These are phyloP conservation scores for Salix caprea DNA, from an alignment of 345 rosid genomes.

Conservation along the genomic window DNA sequence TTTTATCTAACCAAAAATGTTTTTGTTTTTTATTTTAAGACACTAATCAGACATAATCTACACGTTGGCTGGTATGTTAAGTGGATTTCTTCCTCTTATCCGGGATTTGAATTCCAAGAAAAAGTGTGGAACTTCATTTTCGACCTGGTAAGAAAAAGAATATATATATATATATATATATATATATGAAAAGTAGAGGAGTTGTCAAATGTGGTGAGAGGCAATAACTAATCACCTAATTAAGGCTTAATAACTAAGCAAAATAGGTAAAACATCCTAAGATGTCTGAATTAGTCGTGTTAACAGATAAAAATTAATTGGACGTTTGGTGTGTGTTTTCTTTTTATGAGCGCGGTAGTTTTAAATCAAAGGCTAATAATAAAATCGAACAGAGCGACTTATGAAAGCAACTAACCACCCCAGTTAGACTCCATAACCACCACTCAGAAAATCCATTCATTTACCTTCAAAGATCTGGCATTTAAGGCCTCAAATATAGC, in stretches of 20 bases:
- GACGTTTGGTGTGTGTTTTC: neutral
- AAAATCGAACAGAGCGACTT: slow-evolving; percentile 7
- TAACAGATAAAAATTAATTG: neutral
- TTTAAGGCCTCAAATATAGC: neutral
- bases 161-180: too few relatives aligned
- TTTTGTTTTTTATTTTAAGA: too few relatives aligned
- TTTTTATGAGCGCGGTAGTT: slow-evolving; percentile 43
- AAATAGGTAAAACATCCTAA: slow-evolving; percentile 13
- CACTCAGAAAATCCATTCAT: neutral
- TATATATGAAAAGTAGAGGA: neutral
- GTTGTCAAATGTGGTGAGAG: neutral
- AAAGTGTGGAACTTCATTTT: too few relatives aligned
- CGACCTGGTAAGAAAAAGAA: too few relatives aligned
- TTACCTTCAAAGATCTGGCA: neutral
- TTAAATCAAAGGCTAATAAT: slow-evolving; percentile 31
- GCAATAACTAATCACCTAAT: neutral
- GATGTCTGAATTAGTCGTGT: neutral
- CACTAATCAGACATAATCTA: too few relatives aligned
- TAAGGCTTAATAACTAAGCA: slow-evolving; percentile 14
- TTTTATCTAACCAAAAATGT: too few relatives aligned
- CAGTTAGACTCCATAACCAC: slow-evolving; percentile 32
- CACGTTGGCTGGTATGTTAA: too few relatives aligned
- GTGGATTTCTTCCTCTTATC: too few relatives aligned
- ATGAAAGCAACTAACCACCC: slow-evolving; percentile 19
- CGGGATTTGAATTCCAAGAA: too few relatives aligned